Base-by-base conservation (phyloP, 2,329 filamentous ascomycete genomes). In the Mollisiaceae sp. region DNA sequence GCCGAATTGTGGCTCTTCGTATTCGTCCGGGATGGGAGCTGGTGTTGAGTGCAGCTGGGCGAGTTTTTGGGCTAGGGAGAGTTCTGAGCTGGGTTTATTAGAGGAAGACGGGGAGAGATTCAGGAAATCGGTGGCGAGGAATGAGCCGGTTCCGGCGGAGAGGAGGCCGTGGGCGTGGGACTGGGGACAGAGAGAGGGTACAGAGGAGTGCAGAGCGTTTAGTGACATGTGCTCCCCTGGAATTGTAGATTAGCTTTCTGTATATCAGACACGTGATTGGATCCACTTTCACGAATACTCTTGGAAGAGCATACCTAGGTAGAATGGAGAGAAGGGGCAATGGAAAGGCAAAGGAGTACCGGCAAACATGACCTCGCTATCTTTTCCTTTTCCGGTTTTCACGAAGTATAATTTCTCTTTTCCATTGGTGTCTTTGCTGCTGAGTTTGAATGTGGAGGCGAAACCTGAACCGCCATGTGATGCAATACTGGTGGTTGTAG, bases 221-320 rank as follows among this genome's bases (percentile, higher is more conserved):
- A 97, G 86, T 2, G 92, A 96, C 59, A 86, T 86, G 75, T 93
- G 90, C 78, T 97, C 94, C 66, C 94, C 92, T 86, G 73, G 80
- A n/a, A 50, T 52, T 9, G 56, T 43, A 4, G 18, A 11, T 27
- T n/a, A 41, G 32, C 52, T 36, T 41, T 41, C 8, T 43, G 27
- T 39, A 52, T 52, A 52, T 22, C n/a, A 52, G 20, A 52, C 47
- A 52, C 14, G 47, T 52, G 47, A 52, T 52, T 22, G 27, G 6
- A 6, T 32, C 3, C 6, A 3, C 27, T 32, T 32, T 32, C 27
- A 32, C 6, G 3, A 3, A 3, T 32, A 6, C 27, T 32, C 6
- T 54, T 6, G 14, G 20, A 36, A 20, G 11, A 69, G 66, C 57
- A 75, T 71, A n/a, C n/a, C n/a, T n/a, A n/a, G n/a, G n/a, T n/a